Evolutionary conservation across 352 stramenopile species (phyloP), one percentile per base, ranked within the genome.

Genomic region (Hyaloperonospora brassicae): DNA sequence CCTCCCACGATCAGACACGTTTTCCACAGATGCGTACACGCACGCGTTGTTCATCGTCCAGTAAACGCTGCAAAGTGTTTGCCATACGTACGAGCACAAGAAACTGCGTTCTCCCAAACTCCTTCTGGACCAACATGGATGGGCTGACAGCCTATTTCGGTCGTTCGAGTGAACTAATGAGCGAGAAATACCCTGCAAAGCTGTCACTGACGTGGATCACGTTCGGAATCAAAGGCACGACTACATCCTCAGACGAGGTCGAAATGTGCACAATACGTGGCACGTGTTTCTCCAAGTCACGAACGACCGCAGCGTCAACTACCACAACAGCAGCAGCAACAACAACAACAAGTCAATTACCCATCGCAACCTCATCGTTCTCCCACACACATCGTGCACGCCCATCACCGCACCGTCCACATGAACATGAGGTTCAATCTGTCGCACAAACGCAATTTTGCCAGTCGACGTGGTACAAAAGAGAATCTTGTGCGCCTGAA

Each of bases 391-490:
- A n/a, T 24, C 14, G 14, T 42, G 1, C 11, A 31, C 41, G 30
- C 22, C 22, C 25, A 14, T 23, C 21, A 7, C 5, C 45, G 34
- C 24, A 93, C 84, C 79, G 84, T 93, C 84, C 7, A 92, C 64
- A 50, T 89, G 81, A 40, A 92, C 57, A 27, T 89, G 77, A 41
- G 84, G 84, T 62, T 93, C 84, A 51, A 93, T 72, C 66, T 93
- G 84, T n/a, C 84, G 81, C 56, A 93, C 81, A 45, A 93, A 89
- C 14, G 84, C 84, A 53, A 91, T 76, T 31, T 90, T 87, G 52
- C 84, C 84, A 47, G 89, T 65, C 23, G 53, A 56, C 10, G 81
- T 89, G 34, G 82, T 83, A 67, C 81, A 91, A 45, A 89, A 93
- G 44, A 93, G 70, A n/a, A 93, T 64, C 46, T 81, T 84, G 69